Evolutionary conservation across 2,329 filamentous ascomycete genomes (phyloP), one percentile per base, ranked within the genome.

Genomic region (Nectriaceae sp.): DNA sequence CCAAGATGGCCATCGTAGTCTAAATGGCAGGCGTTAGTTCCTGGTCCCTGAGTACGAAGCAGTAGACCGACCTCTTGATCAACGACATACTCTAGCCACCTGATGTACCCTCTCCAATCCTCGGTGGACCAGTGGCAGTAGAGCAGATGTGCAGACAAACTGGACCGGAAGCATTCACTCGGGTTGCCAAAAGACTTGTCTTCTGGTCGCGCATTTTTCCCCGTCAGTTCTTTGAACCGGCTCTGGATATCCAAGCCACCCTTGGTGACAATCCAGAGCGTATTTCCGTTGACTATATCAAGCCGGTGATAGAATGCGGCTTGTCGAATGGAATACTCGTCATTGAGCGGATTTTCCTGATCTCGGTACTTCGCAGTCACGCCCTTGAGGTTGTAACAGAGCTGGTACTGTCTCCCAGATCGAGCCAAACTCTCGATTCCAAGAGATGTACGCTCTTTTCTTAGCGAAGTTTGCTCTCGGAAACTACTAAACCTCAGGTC

Each of bases 331-430:
- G 45, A 47, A 11, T 39, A 42, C 8, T 21, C 35, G 22, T 19
- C 18, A 18, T 40, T 40, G 2, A 6, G 33, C 2, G 21, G 15
- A 3, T 31, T 18, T 4, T 29, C 16, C 4, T 16, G 11, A 16
- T 31, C 22, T 4, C 15, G 31, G 21, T 11, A 3, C 16, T 41
- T 41, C 5, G n/a, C 38, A 21, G 38, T 41, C 21, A 47, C 45
- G 3, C 45, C 40, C 38, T 47, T 47, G 4, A 47, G 21, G 3
- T 47, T 47, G 19, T 43, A 47, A 16, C 40, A 47, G 8, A 47
- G 31, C n/a, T 47, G 45, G n/a, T 47, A 47, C 19, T 47, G 40
- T 10, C 45, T 42, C 5, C 45, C 45, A 13, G 45, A 47, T 18
- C 45, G 40, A 2, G 45, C 45, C 13, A 47, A 31, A 5, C 22